Evolutionary conservation across 139 green algal species (phyloP).

Genomic region (Trebouxia sp.): DNA sequence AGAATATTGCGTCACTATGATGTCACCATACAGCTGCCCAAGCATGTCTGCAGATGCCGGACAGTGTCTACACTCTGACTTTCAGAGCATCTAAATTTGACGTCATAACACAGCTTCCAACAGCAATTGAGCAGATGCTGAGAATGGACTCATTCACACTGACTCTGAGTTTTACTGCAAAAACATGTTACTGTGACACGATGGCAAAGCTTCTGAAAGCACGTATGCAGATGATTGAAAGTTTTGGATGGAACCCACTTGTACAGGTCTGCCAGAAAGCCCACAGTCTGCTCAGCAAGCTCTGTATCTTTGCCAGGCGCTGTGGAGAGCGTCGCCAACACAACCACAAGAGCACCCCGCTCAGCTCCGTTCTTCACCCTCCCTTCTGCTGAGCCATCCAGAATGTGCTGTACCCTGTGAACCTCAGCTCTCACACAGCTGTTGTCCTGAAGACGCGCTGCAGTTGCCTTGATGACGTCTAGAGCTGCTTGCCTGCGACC

Average conservation of each 20-base stretch:
- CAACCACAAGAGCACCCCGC: constrained; percentile 52
- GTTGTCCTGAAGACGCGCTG: constrained; percentile 35
- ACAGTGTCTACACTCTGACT: too few relatives aligned
- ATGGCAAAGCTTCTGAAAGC: background rate
- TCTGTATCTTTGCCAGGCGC: constrained; percentile 1
- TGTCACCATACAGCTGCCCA: too few relatives aligned
- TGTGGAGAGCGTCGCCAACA: constrained; percentile 44
- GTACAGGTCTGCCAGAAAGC: constrained; percentile 37
- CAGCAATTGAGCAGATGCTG: too few relatives aligned
- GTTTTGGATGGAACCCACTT: constrained; percentile 23
- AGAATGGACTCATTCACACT: background rate
- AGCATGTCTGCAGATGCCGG: too few relatives aligned
- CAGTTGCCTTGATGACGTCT: constrained; percentile 50
- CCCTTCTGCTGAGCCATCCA: constrained; percentile 68
- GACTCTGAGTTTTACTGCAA: background rate
- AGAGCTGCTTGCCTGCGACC: constrained; percentile 40
- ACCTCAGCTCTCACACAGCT: constrained; percentile 44
- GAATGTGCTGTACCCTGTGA: constrained; percentile 36
- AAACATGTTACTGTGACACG: background rate
- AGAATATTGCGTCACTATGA: too few relatives aligned
- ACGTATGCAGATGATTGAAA: too few relatives aligned
- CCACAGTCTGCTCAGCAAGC: background rate
- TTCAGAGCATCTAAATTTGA: too few relatives aligned
- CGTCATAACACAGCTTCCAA: too few relatives aligned
- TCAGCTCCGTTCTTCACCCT: constrained; percentile 70